Percentiles rank a stretch among this genome's conserved stretches.
These are phyloP conservation scores for Cladosporium velox DNA, from an alignment of 2,329 filamentous ascomycete species.

Conservation along the genomic window DNA sequence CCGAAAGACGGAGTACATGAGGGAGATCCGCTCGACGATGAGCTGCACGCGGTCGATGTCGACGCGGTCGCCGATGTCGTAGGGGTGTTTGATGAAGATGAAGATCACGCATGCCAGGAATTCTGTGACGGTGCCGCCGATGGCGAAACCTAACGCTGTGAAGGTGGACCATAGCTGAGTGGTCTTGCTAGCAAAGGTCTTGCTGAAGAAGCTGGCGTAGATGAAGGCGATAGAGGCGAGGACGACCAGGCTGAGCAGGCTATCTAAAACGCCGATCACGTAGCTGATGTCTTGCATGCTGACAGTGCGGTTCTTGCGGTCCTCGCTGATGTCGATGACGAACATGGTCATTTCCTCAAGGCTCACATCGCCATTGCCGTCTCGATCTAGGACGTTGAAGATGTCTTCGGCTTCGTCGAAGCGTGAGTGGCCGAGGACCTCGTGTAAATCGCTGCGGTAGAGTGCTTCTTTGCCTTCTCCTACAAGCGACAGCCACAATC, in stretches of 20 bases:
- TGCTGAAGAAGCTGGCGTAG: conserved; percentile 39
- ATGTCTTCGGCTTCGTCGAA: conserved; percentile 36
- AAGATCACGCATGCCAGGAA: conserved; percentile 97
- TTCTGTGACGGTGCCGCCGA: conserved; percentile 90
- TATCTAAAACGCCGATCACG: conserved; percentile 40
- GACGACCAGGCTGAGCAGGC: conserved; percentile 34
- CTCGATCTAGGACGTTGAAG: conserved; percentile 36
- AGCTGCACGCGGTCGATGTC: conserved; percentile 29
- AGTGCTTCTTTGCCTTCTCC: conserved; percentile 32
- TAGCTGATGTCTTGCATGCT: conserved; percentile 40
- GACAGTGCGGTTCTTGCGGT: conserved; percentile 36
- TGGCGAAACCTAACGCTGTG: conserved; percentile 73
- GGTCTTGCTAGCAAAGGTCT: conserved; percentile 31
- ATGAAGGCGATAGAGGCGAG: conserved; percentile 37
- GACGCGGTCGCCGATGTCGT: conserved; percentile 56
- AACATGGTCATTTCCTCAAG: conserved; percentile 40
- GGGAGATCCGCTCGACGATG: conserved; percentile 37
- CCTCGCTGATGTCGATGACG: conserved; percentile 33
- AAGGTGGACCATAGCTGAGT: conserved; percentile 33
- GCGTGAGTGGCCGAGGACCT: conserved; percentile 32
- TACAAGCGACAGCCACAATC: conserved; percentile 40
- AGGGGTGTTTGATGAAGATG: conserved; percentile 94
- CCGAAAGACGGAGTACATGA: conserved; percentile 39
- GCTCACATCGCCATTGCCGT: conserved; percentile 40
- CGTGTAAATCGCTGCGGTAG: conserved; percentile 32